These are phyloP conservation scores for Vigna reflexopilosa DNA, from an alignment of 306 rosid genomes.

Conservation along the genomic window DNA sequence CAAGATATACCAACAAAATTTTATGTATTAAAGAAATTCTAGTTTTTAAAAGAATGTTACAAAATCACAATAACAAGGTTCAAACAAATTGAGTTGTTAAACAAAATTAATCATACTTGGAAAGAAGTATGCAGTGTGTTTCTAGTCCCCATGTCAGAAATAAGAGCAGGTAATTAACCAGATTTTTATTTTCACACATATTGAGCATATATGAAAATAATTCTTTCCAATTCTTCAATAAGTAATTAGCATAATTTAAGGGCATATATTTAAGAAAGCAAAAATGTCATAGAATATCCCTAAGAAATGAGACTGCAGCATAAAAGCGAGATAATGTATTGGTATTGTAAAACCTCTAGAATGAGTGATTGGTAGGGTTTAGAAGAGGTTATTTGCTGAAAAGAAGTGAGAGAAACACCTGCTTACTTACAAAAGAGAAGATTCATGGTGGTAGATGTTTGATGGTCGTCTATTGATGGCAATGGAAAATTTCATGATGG, in stretches of 20 bases:
- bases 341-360: slow-evolving; percentile 70
- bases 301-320: slow-evolving; percentile 15
- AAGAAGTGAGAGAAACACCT: background rate
- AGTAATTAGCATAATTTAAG: slow-evolving; percentile 15
- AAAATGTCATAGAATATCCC: slow-evolving; percentile 10
- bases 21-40: slow-evolving; percentile 7
- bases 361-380: slow-evolving; percentile 57
- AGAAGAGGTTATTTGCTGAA: background rate
- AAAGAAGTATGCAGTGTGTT: slow-evolving; percentile 12
- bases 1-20: background rate
- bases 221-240: background rate
- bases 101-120: slow-evolving; percentile 13
- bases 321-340: slow-evolving; percentile 23
- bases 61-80: slow-evolving; percentile 1
- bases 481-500: too few relatives aligned
- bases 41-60: background rate
- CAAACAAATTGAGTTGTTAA: slow-evolving; percentile 15
- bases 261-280: background rate
- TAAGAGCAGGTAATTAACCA: background rate
- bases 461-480: too few relatives aligned
- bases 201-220: background rate
- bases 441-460: background rate
- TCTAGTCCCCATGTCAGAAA: background rate
- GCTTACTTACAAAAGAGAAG: background rate
- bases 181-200: slow-evolving; percentile 19